Percentiles rank a stretch among this genome's conserved stretches.
Evolutionary conservation across 1,284 basidiomycete species (phyloP).

Genomic region (Rhodotorula mucilaginosa): DNA sequence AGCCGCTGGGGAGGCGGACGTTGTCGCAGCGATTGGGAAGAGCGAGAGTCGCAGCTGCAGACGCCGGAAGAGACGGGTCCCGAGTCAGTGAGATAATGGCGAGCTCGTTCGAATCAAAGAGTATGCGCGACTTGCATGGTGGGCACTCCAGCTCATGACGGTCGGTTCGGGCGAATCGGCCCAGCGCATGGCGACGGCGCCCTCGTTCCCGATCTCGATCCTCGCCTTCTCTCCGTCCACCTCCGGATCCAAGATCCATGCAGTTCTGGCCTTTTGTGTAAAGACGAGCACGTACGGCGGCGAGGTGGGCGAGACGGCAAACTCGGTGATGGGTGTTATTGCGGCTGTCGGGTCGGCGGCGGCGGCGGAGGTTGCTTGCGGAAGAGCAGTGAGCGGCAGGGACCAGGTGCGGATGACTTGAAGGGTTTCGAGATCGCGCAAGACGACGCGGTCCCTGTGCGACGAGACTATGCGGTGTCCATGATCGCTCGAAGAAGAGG

Average conservation of each 20-base stretch:
- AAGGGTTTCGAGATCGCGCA: conserved; percentile 8
- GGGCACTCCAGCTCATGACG: conserved; percentile 24
- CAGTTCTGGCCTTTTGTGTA: background rate
- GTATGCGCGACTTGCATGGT: conserved; percentile 11
- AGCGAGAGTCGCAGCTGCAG: conserved; percentile 38
- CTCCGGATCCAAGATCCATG: conserved; percentile 22
- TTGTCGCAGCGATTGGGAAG: conserved; percentile 22
- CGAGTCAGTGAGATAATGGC: no score
- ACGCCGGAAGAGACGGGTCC: background rate
- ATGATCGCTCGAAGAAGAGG: background rate
- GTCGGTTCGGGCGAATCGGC: background rate
- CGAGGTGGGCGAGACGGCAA: background rate
- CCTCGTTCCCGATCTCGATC: conserved; percentile 31
- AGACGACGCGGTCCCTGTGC: conserved; percentile 20
- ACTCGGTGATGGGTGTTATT: background rate
- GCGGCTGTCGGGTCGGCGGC: background rate
- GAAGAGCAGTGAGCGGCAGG: background rate
- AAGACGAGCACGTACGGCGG: conserved; percentile 15
- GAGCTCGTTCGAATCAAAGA: background rate
- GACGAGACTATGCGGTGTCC: conserved; percentile 9
- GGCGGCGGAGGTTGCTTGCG: background rate
- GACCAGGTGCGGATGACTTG: conserved; percentile 29
- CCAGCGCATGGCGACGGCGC: conserved; percentile 19
- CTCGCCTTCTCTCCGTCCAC: conserved; percentile 14
- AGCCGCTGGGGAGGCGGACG: background rate